Percentiles rank a stretch among this genome's conserved stretches.
phyloP scores from a whole-genome alignment of 2,329 filamentous ascomycete species.

The Phaeophleospora eucalypticola region DNA sequence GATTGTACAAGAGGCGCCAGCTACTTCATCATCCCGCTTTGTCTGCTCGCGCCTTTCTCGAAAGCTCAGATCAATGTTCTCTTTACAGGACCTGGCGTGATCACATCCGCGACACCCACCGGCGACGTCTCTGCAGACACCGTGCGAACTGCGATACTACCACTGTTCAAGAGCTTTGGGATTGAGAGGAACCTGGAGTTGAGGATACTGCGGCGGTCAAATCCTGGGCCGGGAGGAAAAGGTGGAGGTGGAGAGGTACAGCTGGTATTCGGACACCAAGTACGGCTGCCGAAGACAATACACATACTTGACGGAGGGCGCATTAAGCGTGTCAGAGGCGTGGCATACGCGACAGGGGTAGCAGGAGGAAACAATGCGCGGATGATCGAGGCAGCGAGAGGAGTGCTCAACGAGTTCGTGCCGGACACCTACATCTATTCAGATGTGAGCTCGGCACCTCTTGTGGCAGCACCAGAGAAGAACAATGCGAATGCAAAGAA shows the following conservation, averaged over 20 bases:
- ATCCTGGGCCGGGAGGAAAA: constrained; percentile 67
- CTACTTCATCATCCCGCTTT: constrained; percentile 87
- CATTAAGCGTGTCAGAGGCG: constrained; percentile 83
- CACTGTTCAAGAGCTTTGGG: constrained; percentile 84
- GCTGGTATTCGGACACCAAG: constrained; percentile 86
- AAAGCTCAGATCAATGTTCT: constrained; percentile 87
- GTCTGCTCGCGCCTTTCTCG: constrained; percentile 85
- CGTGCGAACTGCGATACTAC: constrained; percentile 87
- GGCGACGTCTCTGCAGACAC: constrained; percentile 91
- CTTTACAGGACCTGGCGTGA: constrained; percentile 85
- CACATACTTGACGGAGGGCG: constrained; percentile 80
- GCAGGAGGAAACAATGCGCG: constrained; percentile 88
- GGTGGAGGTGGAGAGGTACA: constrained; percentile 92
- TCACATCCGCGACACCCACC: constrained; percentile 76
- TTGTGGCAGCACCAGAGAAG: constrained; percentile 67
- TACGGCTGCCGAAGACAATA: constrained; percentile 87
- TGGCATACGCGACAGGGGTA: constrained; percentile 90
- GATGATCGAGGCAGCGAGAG: constrained; percentile 88
- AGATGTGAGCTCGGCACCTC: constrained; percentile 58
- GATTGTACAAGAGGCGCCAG: constrained; percentile 76
- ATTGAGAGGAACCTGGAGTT: constrained; percentile 84
- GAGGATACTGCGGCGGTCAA: constrained; percentile 73
- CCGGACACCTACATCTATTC: constrained; percentile 87
- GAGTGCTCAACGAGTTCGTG: constrained; percentile 79
- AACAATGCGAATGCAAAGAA: constrained; percentile 49